phyloP scores from a whole-genome alignment of 2,329 filamentous ascomycete genomes.

The Xylariomycetidae sp. region DNA sequence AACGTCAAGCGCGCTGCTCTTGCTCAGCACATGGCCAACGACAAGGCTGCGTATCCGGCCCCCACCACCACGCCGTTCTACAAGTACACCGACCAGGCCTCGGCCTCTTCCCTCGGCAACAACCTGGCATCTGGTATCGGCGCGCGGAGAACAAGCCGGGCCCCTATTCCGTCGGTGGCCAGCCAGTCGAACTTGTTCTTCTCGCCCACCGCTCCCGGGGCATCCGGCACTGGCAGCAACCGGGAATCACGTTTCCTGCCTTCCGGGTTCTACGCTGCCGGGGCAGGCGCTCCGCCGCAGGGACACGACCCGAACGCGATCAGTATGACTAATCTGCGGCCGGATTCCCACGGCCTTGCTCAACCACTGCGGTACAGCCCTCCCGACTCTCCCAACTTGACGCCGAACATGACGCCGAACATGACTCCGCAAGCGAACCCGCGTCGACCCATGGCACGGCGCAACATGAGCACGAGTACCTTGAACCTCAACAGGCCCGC shows the following conservation, averaged over 20 bases:
- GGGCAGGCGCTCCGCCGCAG: conserved; percentile 43
- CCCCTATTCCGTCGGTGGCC: conserved; percentile 46
- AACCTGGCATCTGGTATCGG: conserved; percentile 44
- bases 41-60: conserved; percentile 59
- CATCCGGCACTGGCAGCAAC: conserved; percentile 42
- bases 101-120: conserved; percentile 44
- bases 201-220: conserved; percentile 75
- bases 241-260: conserved; percentile 79
- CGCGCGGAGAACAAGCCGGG: conserved; percentile 45
- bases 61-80: conserved; percentile 55
- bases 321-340: conserved; percentile 54
- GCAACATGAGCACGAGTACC: conserved; percentile 56
- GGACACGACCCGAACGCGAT: conserved; percentile 48
- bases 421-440: too few relatives aligned
- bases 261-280: conserved; percentile 82
- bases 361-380: too few relatives aligned
- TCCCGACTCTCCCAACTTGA: conserved; percentile 56
- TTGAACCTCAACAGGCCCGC: conserved; percentile 60
- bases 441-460: conserved; percentile 24
- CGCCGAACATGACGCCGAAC: too few relatives aligned
- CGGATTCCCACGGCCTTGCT: conserved; percentile 52
- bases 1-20: conserved; percentile 82
- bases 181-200: conserved; percentile 80
- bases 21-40: conserved; percentile 62
- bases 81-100: conserved; percentile 56